Base-by-base conservation (phyloP, 495 filamentous ascomycete species). In the Hypoxylon rickii region DNA sequence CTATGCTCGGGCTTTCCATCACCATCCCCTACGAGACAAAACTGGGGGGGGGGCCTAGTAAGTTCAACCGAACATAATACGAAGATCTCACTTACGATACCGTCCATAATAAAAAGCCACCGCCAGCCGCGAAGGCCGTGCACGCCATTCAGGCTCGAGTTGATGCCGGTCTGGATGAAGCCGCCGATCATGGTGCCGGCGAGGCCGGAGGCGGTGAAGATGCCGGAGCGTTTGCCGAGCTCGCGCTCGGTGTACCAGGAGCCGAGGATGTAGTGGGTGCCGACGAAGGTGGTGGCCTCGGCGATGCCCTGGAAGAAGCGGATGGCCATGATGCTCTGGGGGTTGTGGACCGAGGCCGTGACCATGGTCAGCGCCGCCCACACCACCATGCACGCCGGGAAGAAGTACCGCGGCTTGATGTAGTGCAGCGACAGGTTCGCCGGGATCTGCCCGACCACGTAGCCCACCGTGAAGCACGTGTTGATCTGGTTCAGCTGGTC, bases 281-380 rank as follows among this genome's bases (percentile, higher is more conserved):
- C 84, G 4, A 81, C 78, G 39, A 86, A 88, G 7, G 79, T 84
- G 45, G 70, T 79, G 0, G 80, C 70, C 66, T 89, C 85, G 26
- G 75, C 74, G 7, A 86, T 63, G n/a, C 82, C 86, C 60, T 84
- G 79, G 61, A 89, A 85, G 74, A 89, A 87, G 3, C 86, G 81
- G 53, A 89, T 84, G 0, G 78, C 82, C 76, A 83, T 84, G 55
- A 89, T 81, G n/a, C 76, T 65, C 33, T 75, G 67, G 0, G 79
- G 78, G 2, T 67, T 72, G 4, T 75, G 73, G 2, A 72, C 75
- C 0, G 75, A 73, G 1, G 82, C 83, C 1, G 80, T 84, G 26
- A 78, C 68, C 79, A 87, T 84, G 12, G 84, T 87, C 18, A 87
- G 51, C 0, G 65, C 71, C 0, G 79, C 83, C 86, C 86, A 89